Evolutionary conservation across 352 stramenopile genomes (phyloP).

Genomic region (Phytophthora kernoviae): DNA sequence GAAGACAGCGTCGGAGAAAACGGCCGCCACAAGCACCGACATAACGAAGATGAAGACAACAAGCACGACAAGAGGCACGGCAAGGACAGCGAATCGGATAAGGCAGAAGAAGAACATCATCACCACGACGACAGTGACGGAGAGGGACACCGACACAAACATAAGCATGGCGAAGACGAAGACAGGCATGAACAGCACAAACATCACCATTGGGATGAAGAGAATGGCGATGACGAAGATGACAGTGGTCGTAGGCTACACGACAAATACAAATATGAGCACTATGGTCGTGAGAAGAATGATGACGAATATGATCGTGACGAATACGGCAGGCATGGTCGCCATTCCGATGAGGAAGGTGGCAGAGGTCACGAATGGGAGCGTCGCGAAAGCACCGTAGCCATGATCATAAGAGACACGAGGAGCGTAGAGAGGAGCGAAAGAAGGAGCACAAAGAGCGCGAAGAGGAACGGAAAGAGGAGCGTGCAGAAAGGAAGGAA

Average conservation of each 20-base stretch:
- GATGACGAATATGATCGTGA: constrained; percentile 3
- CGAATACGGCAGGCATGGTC: constrained; percentile 15
- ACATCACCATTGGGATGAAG: constrained; percentile 8
- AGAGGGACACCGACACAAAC: not conserved
- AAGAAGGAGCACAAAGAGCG: constrained; percentile 13
- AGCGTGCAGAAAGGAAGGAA: constrained; percentile 4
- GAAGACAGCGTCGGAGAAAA: constrained; percentile 8
- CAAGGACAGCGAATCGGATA: not conserved
- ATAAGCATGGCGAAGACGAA: constrained; percentile 1
- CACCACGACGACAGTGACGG: not conserved
- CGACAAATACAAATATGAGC: constrained; percentile 5
- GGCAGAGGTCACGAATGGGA: not conserved
- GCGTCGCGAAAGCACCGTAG: constrained; percentile 12
- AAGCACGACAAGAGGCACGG: not conserved
- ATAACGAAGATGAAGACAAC: constrained; percentile 5
- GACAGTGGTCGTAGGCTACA: not conserved
- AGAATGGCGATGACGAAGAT: not conserved
- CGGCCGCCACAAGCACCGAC: not conserved
- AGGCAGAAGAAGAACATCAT: not conserved
- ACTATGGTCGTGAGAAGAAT: constrained; percentile 6
- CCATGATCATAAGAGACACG: not conserved
- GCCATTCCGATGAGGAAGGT: not conserved
- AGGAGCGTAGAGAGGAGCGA: constrained; percentile 5
- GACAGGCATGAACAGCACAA: not conserved
- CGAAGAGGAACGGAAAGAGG: constrained; percentile 8